Evolutionary conservation across 2,329 filamentous ascomycete species (phyloP).

Genomic region (Cladophialophora bantiana): DNA sequence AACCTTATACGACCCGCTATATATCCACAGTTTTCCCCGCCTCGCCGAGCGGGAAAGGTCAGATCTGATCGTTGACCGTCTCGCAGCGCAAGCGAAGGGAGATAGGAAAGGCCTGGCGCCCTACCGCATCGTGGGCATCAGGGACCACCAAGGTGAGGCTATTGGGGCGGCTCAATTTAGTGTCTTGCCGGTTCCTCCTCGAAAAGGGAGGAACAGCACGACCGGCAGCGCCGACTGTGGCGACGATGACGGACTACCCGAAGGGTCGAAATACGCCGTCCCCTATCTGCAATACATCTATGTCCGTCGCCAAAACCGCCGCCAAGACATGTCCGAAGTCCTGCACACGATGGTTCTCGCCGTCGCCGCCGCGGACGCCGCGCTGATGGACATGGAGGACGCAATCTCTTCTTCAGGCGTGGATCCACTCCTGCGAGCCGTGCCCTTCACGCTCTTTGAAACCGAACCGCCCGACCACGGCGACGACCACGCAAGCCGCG

Average conservation of each 20-base stretch:
- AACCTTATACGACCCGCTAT: conserved; percentile 33
- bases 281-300: conserved; percentile 40
- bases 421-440: conserved; percentile 12
- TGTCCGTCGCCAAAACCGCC: conserved; percentile 33
- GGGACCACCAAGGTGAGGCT: conserved; percentile 31
- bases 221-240: not conserved
- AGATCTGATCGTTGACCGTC: conserved; percentile 36
- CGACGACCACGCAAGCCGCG: conserved; percentile 28
- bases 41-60: conserved; percentile 35
- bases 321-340: conserved; percentile 40
- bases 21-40: conserved; percentile 35
- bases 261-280: conserved; percentile 26
- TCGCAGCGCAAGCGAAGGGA: conserved; percentile 31
- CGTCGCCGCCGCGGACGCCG: conserved; percentile 34
- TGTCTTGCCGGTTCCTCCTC: conserved; percentile 29
- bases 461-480: conserved; percentile 38
- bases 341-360: conserved; percentile 39
- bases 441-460: conserved; percentile 39
- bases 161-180: conserved; percentile 40
- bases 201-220: not conserved
- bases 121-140: conserved; percentile 37
- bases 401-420: not conserved
- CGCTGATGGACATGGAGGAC: conserved; percentile 15
- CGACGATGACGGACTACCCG: not conserved
- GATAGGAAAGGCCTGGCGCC: conserved; percentile 31